Evolutionary conservation across 2,329 filamentous ascomycete species (phyloP).

Genomic region (Pseudogymnoascus sp.): DNA sequence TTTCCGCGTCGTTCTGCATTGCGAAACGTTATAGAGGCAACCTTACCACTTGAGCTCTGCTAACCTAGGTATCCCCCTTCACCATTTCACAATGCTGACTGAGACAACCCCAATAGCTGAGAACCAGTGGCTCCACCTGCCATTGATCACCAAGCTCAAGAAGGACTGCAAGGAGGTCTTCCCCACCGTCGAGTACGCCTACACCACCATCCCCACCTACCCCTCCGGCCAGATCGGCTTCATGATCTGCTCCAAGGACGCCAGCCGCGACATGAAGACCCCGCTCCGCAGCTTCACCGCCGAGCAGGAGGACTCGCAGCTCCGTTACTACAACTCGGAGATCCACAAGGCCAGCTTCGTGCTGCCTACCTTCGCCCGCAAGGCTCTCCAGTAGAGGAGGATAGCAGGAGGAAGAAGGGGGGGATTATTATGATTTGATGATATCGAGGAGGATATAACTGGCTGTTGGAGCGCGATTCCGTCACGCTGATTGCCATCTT

Average conservation of each 20-base stretch:
- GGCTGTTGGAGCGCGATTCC: not conserved
- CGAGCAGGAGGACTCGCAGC: conserved; percentile 88
- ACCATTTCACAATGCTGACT: not conserved
- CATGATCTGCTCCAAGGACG: conserved; percentile 99
- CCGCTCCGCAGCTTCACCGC: conserved; percentile 73
- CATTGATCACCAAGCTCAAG: conserved; percentile 90
- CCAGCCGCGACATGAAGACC: conserved; percentile 72
- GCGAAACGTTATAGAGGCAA: conserved; percentile 7
- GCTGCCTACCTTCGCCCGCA: conserved; percentile 85
- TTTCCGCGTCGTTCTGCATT: not conserved
- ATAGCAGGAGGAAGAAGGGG: not conserved
- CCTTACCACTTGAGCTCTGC: conserved; percentile 7
- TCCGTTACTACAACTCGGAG: conserved; percentile 95
- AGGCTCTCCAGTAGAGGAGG: conserved; percentile 53
- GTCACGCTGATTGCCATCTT: not conserved
- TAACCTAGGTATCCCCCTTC: not conserved
- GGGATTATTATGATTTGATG: not conserved
- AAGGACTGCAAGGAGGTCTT: conserved; percentile 96
- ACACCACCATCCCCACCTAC: conserved; percentile 99
- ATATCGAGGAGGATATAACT: conserved; percentile 1
- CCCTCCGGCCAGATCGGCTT: conserved; percentile 98
- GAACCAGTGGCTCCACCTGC: conserved; percentile 98
- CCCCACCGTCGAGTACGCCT: conserved; percentile 95
- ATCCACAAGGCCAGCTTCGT: conserved; percentile 94
- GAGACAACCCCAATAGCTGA: conserved; percentile 56